These are phyloP conservation scores for Lipomyces spencermartinsiae DNA, from an alignment of 805 yeast species.

Conservation along the genomic window DNA sequence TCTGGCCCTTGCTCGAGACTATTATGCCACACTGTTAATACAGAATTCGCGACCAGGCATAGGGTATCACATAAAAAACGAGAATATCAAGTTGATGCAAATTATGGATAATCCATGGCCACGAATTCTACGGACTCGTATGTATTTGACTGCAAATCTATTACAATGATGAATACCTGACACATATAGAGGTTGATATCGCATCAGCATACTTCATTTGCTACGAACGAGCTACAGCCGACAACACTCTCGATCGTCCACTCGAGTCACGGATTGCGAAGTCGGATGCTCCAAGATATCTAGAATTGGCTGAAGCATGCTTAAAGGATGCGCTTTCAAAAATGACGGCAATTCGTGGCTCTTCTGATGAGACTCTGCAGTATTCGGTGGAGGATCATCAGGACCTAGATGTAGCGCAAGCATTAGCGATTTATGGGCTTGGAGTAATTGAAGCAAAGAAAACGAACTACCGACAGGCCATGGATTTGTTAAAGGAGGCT, in stretches of 20 bases:
- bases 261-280: conserved; percentile 62
- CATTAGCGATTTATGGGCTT: conserved; percentile 81
- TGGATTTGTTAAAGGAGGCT: conserved; percentile 68
- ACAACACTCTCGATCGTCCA: neutral
- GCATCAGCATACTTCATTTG: conserved; percentile 30
- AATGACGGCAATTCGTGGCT: conserved; percentile 22
- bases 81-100: conserved; percentile 24
- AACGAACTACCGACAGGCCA: conserved; percentile 63
- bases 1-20: conserved; percentile 28
- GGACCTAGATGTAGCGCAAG: conserved; percentile 66
- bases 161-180: neutral
- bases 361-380: conserved; percentile 30
- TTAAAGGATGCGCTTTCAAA: conserved; percentile 23
- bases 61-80: conserved; percentile 23
- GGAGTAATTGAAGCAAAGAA: conserved; percentile 78
- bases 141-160: neutral
- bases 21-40: conserved; percentile 24
- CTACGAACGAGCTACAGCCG: conserved; percentile 20
- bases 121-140: conserved; percentile 27
- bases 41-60: conserved; percentile 16
- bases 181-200: conserved; percentile 25
- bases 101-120: conserved; percentile 13
- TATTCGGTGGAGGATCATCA: conserved; percentile 36
- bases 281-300: conserved; percentile 52
- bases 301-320: conserved; percentile 18